Evolutionary conservation across 2,329 filamentous ascomycete species (phyloP), one percentile per base, ranked within the genome.

Genomic region (Sporothrix globosa): DNA sequence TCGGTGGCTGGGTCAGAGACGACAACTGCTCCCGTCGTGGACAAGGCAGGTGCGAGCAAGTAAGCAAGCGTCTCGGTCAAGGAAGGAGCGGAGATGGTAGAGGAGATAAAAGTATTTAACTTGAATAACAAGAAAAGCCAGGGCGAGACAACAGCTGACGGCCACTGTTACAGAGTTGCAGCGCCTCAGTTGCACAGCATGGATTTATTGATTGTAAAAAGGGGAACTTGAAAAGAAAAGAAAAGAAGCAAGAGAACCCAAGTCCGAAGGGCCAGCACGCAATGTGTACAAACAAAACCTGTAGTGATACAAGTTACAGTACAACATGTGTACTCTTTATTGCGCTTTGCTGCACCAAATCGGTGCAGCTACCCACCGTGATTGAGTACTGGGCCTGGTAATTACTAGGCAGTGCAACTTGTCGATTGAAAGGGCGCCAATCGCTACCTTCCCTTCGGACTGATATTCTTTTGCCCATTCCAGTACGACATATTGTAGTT

Each of bases 311-410:
- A n/a, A n/a, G n/a, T n/a, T n/a, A n/a, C n/a, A n/a, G n/a, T n/a
- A n/a, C n/a, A n/a, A n/a, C n/a, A 44, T 14, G 17, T 17, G 14
- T 44, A 13, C 41, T 13, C 3, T 1, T 9, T 44, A 21, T 9
- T 41, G 56, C 27, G 30, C 30, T 46, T n/a, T 46, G 58, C n/a
- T 63, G 39, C 11, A 17, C 56, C 19, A 61, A 39, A 61, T 61
- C 34, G 56, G 34, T 61, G 34, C 56, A 44, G 24, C 56, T 44
- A 34, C 56, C 56, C 34, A 61, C 10, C 4, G 58, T 21, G 58
- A 63, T 46, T 46, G 21, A 63, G 58, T 63, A 34, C 58, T 60
- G 14, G 54, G 27, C 17, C 56, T 60, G 54, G 4, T n/a, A n/a
- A n/a, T n/a, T 41, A 4, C 53, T 34, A 27, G 27, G 14, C n/a